phyloP scores from a whole-genome alignment of 441 rosid species.

The Lepidium campestre region DNA sequence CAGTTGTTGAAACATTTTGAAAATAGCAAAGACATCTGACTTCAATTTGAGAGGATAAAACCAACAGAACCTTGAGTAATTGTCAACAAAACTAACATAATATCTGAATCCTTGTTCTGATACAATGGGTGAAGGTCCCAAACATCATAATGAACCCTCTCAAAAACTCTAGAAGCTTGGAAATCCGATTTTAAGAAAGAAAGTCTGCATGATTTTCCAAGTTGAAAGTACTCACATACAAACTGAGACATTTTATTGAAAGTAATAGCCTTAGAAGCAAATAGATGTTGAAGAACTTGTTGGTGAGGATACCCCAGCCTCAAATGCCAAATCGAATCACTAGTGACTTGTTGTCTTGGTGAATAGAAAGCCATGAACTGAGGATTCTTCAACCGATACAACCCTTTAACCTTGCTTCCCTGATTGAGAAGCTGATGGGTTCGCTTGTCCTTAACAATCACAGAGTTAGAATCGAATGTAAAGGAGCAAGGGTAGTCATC shows the following conservation, averaged over 20 bases:
- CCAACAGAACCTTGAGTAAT: not conserved
- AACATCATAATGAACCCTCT: not conserved
- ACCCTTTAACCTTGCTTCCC: not conserved
- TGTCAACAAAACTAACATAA: not conserved
- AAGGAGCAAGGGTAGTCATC: not conserved
- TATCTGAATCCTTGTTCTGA: not conserved
- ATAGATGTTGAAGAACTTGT: not conserved
- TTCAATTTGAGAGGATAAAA: not conserved
- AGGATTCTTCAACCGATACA: not conserved
- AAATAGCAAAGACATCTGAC: no score
- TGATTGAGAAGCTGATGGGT: not conserved
- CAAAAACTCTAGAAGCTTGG: not conserved
- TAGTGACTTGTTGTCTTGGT: not conserved
- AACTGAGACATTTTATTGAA: no score
- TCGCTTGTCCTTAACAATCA: not conserved
- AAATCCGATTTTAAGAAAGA: not conserved
- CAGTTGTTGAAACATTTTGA: no score
- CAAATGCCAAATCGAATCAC: not conserved
- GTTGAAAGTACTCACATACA: not conserved
- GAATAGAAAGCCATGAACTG: not conserved
- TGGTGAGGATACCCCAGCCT: not conserved
- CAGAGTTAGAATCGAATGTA: not conserved
- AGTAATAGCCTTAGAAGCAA: no score
- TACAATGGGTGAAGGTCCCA: not conserved
- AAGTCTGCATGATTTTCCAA: not conserved